Evolutionary conservation across 2,329 filamentous ascomycete species (phyloP), one percentile per base, ranked within the genome.

Genomic region (Sarocladiaceae sp.): DNA sequence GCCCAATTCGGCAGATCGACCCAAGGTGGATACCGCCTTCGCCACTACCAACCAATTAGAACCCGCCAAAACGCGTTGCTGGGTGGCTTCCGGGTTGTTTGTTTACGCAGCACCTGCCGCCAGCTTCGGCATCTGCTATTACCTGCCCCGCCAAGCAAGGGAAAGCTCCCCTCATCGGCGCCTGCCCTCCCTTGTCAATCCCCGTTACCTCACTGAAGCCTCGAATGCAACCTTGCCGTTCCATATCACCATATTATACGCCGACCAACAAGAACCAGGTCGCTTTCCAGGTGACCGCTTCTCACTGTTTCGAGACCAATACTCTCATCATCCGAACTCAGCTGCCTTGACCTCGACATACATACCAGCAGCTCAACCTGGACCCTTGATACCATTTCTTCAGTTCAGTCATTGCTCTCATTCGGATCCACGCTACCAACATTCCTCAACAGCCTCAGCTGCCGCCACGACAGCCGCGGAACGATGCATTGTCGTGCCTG

Each of bases 401-500:
- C 44, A 48, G 15, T 28, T 15, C 12, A 8, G n/a, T 18, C 28
- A 6, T 12, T 12, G 15, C 25, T 33, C 28, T 48, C 44, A 20
- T 22, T 28, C 22, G 26, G 28, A 28, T 33, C 44, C 25, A 48
- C 44, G 40, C 40, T 25, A 33, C 6, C 44, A 48, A 17, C 55
- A 42, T 53, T 53, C 53, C 57, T 54, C 56, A 55, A 20, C 44
- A 52, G 50, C 55, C 49, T 22, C 47, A 44, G 48, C 52, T 53
- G 53, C 51, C 52, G 54, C 49, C 50, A 54, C 52, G 47, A 51
- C 53, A 56, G 50, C 55, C 58, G 60, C 60, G 60, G 58, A 62
- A 66, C 55, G 56, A 67, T 67, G 65, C 58, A 55, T 66, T 66
- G 61, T 61, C 55, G 44, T 48, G 44, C 44, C 44, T 33, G 44